phyloP scores from a whole-genome alignment of 73 alveolate species.

The Diophrys appendiculata region DNA sequence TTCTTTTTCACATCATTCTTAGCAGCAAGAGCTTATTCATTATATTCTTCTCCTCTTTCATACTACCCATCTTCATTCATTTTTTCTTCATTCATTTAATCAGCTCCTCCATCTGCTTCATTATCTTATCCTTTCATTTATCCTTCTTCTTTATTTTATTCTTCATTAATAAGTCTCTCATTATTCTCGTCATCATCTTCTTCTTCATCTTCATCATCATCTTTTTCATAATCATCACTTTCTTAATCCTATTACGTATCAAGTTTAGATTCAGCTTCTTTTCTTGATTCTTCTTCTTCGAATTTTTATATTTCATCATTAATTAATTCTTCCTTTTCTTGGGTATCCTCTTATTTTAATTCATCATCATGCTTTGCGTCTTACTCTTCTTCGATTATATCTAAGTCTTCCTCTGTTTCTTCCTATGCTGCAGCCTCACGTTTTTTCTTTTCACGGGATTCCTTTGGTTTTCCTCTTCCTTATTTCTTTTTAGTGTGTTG shows the following conservation, averaged over 20 bases:
- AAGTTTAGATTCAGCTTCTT: background rate
- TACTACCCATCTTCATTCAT: background rate
- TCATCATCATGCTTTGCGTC: too few relatives aligned
- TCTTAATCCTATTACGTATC: background rate
- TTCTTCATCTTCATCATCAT: constrained; percentile 3
- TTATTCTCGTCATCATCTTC: background rate
- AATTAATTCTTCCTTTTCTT: background rate
- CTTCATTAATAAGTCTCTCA: constrained; percentile 1
- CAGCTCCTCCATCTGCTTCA: constrained; percentile 8
- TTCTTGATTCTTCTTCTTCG: background rate
- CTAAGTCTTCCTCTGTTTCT: constrained; percentile 20
- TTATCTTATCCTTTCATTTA: background rate
- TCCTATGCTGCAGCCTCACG: background rate
- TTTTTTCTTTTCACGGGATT: background rate
- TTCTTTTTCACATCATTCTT: background rate
- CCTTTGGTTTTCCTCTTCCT: background rate
- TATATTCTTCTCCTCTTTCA: background rate
- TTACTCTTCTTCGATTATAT: constrained; percentile 33
- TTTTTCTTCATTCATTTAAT: constrained; percentile 2
- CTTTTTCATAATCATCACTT: background rate
- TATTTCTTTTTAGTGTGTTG: too few relatives aligned
- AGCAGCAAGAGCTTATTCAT: background rate
- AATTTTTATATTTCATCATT: too few relatives aligned
- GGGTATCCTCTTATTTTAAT: too few relatives aligned
- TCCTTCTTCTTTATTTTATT: background rate